phyloP scores from a whole-genome alignment of 331 rosid species.

The Prunus yedoensis region DNA sequence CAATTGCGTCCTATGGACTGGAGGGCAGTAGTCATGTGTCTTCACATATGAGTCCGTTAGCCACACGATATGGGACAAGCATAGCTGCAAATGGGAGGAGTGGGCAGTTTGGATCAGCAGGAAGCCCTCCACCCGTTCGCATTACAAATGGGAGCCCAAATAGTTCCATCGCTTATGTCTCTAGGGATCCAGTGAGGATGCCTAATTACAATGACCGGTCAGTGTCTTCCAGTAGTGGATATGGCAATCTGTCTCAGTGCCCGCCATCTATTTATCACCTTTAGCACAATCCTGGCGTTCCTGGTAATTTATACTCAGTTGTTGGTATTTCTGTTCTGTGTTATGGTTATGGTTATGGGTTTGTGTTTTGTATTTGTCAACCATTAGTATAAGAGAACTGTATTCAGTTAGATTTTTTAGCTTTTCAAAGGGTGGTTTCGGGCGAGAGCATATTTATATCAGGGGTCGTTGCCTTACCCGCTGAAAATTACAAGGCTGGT shows the following conservation, averaged over 20 bases:
- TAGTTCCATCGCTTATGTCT: slow-evolving; percentile 5
- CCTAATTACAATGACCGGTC: slow-evolving; percentile 17
- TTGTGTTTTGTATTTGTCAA: too few species aligned
- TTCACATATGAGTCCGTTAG: slow-evolving; percentile 9
- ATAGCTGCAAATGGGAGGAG: slow-evolving; percentile 18
- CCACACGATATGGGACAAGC: slow-evolving; percentile 12
- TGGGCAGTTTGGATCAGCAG: slow-evolving; percentile 23
- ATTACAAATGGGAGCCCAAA: slow-evolving; percentile 11
- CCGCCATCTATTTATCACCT: slow-evolving; percentile 20
- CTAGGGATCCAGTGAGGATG: slow-evolving; percentile 5
- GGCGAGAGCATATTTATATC: too few species aligned
- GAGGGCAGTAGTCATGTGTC: neutral
- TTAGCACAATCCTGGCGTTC: slow-evolving; percentile 2
- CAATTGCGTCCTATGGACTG: neutral
- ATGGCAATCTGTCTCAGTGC: slow-evolving; percentile 8
- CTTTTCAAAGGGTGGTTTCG: too few species aligned
- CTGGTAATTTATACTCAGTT: neutral
- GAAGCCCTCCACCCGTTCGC: neutral
- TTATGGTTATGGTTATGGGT: neutral
- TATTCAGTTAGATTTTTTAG: too few species aligned
- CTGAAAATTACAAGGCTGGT: too few species aligned
- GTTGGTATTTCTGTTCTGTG: neutral
- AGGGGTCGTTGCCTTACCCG: too few species aligned
- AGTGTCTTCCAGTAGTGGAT: slow-evolving; percentile 18
- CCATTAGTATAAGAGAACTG: too few species aligned